These are phyloP conservation scores for Candida sonorensis DNA, from an alignment of 805 yeast species.

Conservation along the genomic window DNA sequence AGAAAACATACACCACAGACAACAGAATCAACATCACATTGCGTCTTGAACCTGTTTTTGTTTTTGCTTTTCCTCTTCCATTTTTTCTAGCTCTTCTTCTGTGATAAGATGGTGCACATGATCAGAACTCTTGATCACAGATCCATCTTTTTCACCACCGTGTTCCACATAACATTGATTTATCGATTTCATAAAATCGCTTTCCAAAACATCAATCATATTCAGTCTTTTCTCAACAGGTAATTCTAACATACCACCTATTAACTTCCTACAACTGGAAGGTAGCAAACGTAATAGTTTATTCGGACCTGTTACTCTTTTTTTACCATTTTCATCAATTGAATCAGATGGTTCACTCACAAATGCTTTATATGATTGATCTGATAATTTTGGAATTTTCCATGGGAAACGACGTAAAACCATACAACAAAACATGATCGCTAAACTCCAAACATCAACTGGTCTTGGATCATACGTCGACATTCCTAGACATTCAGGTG, in stretches of 20 bases:
- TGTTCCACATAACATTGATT: conserved; percentile 46
- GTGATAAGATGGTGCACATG: conserved; percentile 66
- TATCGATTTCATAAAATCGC: conserved; percentile 54
- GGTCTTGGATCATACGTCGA: conserved; percentile 73
- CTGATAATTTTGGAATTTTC: conserved; percentile 81
- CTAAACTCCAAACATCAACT: conserved; percentile 90
- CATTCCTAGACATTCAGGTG: conserved; percentile 74
- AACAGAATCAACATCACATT: conserved; percentile 11
- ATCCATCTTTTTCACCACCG: conserved; percentile 17
- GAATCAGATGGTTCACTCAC: conserved; percentile 23
- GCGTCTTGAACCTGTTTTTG: conserved; percentile 19
- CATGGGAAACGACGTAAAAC: conserved; percentile 84
- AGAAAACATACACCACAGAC: neutral
- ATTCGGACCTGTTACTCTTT: conserved; percentile 50
- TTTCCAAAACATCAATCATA: conserved; percentile 48
- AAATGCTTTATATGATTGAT: conserved; percentile 69
- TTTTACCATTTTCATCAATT: conserved; percentile 20
- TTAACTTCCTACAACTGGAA: conserved; percentile 49
- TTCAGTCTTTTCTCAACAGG: conserved; percentile 52
- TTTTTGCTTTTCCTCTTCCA: conserved; percentile 30
- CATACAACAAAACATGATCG: conserved; percentile 90
- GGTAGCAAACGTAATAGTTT: conserved; percentile 70
- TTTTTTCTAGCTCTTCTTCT: conserved; percentile 48
- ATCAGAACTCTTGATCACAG: conserved; percentile 22
- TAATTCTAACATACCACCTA: conserved; percentile 59